phyloP scores from a whole-genome alignment of 495 filamentous ascomycete genomes.

The Tuber microsphaerosporum region DNA sequence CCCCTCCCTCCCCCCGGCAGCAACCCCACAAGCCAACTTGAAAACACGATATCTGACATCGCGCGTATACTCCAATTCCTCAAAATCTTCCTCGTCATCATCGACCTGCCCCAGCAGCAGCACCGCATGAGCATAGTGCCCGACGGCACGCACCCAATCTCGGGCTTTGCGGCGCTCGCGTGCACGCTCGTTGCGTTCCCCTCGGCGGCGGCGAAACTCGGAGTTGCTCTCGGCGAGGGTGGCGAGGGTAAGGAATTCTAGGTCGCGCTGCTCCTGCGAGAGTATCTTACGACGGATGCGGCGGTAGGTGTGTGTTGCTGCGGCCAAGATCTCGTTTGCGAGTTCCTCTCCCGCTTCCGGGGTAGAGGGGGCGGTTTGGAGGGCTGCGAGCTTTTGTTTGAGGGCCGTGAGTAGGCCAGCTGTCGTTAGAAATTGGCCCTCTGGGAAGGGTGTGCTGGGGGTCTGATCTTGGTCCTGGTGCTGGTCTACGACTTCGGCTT shows the following conservation, averaged over 20 bases:
- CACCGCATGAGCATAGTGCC: neutral
- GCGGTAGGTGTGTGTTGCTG: neutral
- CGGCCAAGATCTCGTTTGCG: neutral
- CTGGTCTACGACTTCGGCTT: neutral
- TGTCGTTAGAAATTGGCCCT: neutral
- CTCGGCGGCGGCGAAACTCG: neutral
- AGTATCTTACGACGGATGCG: neutral
- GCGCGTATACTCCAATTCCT: neutral
- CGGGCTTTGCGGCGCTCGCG: neutral
- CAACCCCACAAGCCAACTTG: slow-evolving; percentile 11
- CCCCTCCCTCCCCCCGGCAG: slow-evolving; percentile 48
- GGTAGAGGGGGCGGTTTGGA: neutral
- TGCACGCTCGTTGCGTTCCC: neutral
- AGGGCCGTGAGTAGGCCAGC: neutral
- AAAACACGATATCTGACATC: neutral
- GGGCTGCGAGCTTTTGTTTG: neutral
- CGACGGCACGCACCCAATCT: neutral
- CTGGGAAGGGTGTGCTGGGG: neutral
- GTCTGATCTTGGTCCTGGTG: neutral
- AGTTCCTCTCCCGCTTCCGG: neutral
- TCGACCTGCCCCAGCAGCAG: slow-evolving; percentile 38
- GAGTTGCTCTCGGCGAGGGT: neutral
- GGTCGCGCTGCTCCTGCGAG: neutral
- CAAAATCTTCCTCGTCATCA: slow-evolving; percentile 50
- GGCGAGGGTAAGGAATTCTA: neutral